A percentile compares a stretch with the other conserved stretches of the same genome.
These are phyloP conservation scores for Sicyos baderoa DNA, from an alignment of 306 rosid genomes.

Conservation along the genomic window DNA sequence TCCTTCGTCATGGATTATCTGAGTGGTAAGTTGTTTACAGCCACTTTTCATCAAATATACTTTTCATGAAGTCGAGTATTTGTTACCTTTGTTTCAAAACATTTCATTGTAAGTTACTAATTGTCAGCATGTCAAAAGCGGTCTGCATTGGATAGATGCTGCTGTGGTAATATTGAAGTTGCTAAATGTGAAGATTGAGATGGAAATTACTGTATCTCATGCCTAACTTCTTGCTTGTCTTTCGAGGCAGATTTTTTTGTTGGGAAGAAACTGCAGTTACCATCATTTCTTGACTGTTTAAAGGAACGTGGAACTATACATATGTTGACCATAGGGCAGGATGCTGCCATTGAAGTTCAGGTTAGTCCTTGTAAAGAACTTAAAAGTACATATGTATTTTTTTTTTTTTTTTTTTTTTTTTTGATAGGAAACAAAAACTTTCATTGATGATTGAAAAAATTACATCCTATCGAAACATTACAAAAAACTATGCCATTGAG, in stretches of 20 bases:
- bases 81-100: conserved; percentile 37
- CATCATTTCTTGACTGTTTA: conserved; percentile 77
- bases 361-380: conserved; percentile 34
- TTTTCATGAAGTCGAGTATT: conserved; percentile 25
- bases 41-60: conserved; percentile 19
- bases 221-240: conserved; percentile 44
- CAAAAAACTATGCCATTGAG: no score
- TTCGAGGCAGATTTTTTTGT: conserved; percentile 88
- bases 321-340: conserved; percentile 82
- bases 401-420: no score
- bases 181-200: conserved; percentile 63
- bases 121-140: conserved; percentile 90
- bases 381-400: background rate
- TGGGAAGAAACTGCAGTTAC: conserved; percentile 75
- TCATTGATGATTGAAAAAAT: no score
- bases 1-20: conserved; percentile 86
- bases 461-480: no score
- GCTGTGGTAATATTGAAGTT: conserved; percentile 97
- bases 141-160: conserved; percentile 82
- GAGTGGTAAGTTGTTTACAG: conserved; percentile 56
- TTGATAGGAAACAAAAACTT: no score
- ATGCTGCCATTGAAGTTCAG: conserved; percentile 99
- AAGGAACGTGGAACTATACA: conserved; percentile 94
- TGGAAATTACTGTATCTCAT: conserved; percentile 63
- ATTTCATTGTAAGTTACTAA: conserved; percentile 88